A percentile compares a stretch with the other conserved stretches of the same genome.
Conservation (phyloP, 2,329 filamentous ascomycete species). For the Penicillium occitanis region DNA sequence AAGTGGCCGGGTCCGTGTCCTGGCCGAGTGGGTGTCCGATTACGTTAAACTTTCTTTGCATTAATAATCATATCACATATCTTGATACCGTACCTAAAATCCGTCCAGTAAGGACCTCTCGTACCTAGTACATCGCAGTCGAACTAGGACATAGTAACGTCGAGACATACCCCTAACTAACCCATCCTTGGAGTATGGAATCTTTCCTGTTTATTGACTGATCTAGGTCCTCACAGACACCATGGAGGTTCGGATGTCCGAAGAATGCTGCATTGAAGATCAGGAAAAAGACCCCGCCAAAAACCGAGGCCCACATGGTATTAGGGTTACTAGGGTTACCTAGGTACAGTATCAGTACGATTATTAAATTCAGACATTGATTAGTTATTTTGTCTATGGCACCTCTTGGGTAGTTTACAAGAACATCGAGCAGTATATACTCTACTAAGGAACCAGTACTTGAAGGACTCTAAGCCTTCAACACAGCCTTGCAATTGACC, state of each 20-base stretch:
- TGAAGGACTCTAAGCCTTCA: too few species aligned
- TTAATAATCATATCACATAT: not conserved
- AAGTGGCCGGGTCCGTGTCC: too few species aligned
- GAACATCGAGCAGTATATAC: not conserved
- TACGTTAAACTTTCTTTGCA: not conserved
- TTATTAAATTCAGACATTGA: not conserved
- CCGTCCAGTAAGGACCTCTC: not conserved
- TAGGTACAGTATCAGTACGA: not conserved
- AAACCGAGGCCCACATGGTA: not conserved
- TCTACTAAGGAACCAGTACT: not conserved
- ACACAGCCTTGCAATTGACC: not conserved
- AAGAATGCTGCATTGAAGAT: not conserved
- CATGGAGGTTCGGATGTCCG: not conserved
- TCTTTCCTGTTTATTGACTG: not conserved
- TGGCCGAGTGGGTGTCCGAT: too few species aligned
- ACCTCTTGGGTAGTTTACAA: not conserved
- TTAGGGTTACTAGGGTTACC: not conserved
- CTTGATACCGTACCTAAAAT: not conserved
- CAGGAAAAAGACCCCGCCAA: not conserved
- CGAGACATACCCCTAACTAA: too few species aligned
- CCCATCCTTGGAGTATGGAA: not conserved
- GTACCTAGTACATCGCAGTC: not conserved
- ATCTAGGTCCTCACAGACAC: not conserved
- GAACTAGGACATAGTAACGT: too few species aligned
- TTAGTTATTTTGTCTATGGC: not conserved